Evolutionary conservation across 352 stramenopile genomes (phyloP), one percentile per base, ranked within the genome.

Genomic region (Blastocystis sp.): DNA sequence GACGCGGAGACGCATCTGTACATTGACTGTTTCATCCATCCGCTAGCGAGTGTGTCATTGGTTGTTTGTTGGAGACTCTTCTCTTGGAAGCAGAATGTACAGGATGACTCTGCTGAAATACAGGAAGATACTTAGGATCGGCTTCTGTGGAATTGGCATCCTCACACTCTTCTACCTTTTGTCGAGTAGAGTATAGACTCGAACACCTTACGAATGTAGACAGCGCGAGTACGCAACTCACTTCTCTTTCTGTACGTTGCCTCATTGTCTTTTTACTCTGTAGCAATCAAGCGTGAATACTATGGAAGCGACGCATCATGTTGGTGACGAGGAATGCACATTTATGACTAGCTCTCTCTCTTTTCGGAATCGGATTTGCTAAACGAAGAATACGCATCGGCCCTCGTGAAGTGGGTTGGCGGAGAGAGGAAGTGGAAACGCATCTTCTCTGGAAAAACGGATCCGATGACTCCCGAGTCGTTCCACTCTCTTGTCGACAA

Each of bases 11-110:
- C 53, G 24, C 69, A 48, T 27, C 53, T 81, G 21, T 81, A 63
- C 51, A 57, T 81, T 48, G 69, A 81, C 27, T 81, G 69, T 44
- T 81, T 81, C 27, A 29, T 81, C 24, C 69, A 81, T 42, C 69
- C 69, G 18, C 24, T 81, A 16, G 69, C 61, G 32, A 44, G 27
- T 75, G 63, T 75, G 48, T 75, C 63, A 75, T 75, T 59, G n/a
- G 18, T 59, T 59, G 51, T 59, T 59, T 59, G 51, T 59, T 59
- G 3, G 51, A 59, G 4, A 59, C 4, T 3, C 11, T 59, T 2
- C 4, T 59, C 32, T 32, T 59, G 32, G 11, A 14, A 59, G 32
- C n/a, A n/a, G n/a, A n/a, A n/a, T n/a, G n/a, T n/a, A n/a, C n/a
- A n/a, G n/a, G n/a, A n/a, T 59, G 51, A 3, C n/a, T 59, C 32